A percentile compares a stretch with the other conserved stretches of the same genome.
Evolutionary conservation across 2,329 filamentous ascomycete genomes (phyloP).

Genomic region (Pseudogymnoascus sp.): DNA sequence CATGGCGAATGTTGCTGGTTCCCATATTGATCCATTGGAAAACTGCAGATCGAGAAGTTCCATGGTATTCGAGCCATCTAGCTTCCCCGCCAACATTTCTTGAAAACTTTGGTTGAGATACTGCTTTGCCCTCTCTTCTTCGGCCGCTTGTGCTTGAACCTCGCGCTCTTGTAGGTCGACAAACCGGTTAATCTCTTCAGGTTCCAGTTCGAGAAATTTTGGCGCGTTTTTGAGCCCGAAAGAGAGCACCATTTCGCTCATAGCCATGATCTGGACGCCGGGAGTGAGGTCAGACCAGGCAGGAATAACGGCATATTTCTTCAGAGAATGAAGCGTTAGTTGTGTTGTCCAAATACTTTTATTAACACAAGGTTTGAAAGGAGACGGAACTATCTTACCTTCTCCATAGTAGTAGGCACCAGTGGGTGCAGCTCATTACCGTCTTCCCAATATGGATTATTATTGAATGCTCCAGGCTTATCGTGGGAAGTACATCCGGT

Average conservation of each 20-base stretch:
- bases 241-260: neutral
- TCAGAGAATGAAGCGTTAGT: neutral
- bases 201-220: neutral
- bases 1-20: neutral
- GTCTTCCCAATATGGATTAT: neutral
- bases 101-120: neutral
- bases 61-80: neutral
- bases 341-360: neutral
- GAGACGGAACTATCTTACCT: neutral
- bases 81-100: neutral
- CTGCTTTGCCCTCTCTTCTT: neutral
- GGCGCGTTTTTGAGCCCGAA: neutral
- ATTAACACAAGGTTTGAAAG: neutral
- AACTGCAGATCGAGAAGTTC: neutral
- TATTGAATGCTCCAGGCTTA: neutral
- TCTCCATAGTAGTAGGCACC: neutral
- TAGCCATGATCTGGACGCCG: neutral
- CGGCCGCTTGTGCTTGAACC: neutral
- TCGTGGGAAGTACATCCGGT: neutral
- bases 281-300: neutral
- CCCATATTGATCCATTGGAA: conserved; percentile 3
- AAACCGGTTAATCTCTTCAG: neutral
- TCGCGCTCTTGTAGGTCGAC: neutral
- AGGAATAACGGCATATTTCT: neutral
- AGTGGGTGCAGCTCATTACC: neutral